phyloP scores from a whole-genome alignment of 1,284 basidiomycete species.

The Tilletiaria anomala region DNA sequence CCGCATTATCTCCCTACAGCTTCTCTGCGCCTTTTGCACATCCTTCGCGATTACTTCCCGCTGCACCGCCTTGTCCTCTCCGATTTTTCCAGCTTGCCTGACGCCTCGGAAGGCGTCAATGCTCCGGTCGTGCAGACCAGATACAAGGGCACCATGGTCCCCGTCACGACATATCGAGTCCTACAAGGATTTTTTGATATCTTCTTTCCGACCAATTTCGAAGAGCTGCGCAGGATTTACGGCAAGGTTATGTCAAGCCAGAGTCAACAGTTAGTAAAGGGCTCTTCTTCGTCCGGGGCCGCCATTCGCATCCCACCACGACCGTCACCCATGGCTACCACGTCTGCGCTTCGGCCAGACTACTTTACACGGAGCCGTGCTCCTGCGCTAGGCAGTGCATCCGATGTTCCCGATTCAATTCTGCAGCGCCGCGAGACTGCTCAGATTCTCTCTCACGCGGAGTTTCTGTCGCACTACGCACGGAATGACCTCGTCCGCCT shows the following conservation, averaged over 20 bases:
- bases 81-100: slow-evolving; percentile 78
- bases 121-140: slow-evolving; percentile 95
- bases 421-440: too few relatives aligned
- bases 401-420: too few relatives aligned
- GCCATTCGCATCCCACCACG: slow-evolving; percentile 1
- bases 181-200: slow-evolving; percentile 96
- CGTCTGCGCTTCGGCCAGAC: too few relatives aligned
- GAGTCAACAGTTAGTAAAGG: not conserved
- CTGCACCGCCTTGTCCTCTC: slow-evolving; percentile 78
- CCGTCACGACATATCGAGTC: slow-evolving; percentile 79
- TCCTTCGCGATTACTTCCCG: slow-evolving; percentile 72
- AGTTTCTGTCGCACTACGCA: slow-evolving; percentile 69
- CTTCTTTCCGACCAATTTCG: slow-evolving; percentile 93
- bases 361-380: not conserved
- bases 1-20: slow-evolving; percentile 89
- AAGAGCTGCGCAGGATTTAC: slow-evolving; percentile 45
- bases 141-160: slow-evolving; percentile 58
- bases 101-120: slow-evolving; percentile 65
- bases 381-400: not conserved
- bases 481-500: slow-evolving; percentile 55
- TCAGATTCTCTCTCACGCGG: slow-evolving; percentile 46
- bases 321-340: not conserved
- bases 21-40: slow-evolving; percentile 67
- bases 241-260: slow-evolving; percentile 6
- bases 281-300: not conserved